Percentiles rank a stretch among this genome's conserved stretches.
Evolutionary conservation across 2,329 filamentous ascomycete genomes (phyloP).

Genomic region (Talaromyces marneffei): DNA sequence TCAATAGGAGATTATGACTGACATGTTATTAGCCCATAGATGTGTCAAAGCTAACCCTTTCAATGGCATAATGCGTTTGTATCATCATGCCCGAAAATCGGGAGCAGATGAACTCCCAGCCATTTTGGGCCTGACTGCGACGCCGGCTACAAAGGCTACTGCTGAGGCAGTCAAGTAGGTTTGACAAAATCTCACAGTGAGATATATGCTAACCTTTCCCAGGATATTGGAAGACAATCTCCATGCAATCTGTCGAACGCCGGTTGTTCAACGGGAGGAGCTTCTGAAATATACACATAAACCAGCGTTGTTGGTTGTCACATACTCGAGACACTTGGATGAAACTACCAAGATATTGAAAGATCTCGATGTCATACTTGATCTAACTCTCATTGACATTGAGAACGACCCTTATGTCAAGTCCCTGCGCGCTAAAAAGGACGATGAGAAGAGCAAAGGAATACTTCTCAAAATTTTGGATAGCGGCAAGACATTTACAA

Average conservation of each 20-base stretch:
- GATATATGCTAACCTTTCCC: neutral
- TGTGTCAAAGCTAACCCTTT: slow-evolving; percentile 60
- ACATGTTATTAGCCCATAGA: slow-evolving; percentile 57
- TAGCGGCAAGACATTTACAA: slow-evolving; percentile 35
- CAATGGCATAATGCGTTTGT: slow-evolving; percentile 69
- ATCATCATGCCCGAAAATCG: slow-evolving; percentile 45
- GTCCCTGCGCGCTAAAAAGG: slow-evolving; percentile 40
- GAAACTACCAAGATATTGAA: slow-evolving; percentile 31
- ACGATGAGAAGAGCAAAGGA: slow-evolving; percentile 22
- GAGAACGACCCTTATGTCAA: slow-evolving; percentile 56
- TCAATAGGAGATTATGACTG: neutral
- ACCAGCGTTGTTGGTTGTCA: slow-evolving; percentile 50
- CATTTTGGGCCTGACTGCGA: slow-evolving; percentile 76
- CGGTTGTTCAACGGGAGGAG: slow-evolving; percentile 62
- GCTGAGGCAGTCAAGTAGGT: slow-evolving; percentile 49
- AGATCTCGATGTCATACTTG: slow-evolving; percentile 40
- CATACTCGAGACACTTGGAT: slow-evolving; percentile 19
- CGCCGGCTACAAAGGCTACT: slow-evolving; percentile 61
- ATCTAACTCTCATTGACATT: slow-evolving; percentile 45
- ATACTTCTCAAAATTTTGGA: slow-evolving; percentile 25
- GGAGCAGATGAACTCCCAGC: slow-evolving; percentile 47
- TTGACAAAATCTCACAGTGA: neutral
- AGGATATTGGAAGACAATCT: slow-evolving; percentile 62
- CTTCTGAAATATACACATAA: slow-evolving; percentile 62
- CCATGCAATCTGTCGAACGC: slow-evolving; percentile 63